phyloP scores from a whole-genome alignment of 805 yeast species.

The Starmerella stellata region DNA sequence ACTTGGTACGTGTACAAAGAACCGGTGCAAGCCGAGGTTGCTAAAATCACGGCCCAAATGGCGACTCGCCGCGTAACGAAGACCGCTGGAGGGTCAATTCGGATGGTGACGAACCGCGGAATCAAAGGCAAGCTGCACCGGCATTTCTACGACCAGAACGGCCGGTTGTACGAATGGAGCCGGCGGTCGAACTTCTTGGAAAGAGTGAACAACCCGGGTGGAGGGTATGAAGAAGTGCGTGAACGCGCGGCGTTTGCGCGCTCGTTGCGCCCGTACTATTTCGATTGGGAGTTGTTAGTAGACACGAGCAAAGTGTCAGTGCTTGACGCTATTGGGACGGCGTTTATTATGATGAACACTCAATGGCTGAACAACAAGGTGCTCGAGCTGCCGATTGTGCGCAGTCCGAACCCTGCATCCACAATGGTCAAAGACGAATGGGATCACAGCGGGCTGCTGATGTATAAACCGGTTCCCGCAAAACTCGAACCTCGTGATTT shows the following conservation, averaged over 20 bases:
- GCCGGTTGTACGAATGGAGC: conserved; percentile 39
- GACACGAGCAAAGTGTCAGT: conserved; percentile 31
- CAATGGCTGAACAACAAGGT: conserved; percentile 34
- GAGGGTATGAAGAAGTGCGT: conserved; percentile 37
- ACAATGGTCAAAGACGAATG: neutral
- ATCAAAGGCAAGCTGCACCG: conserved; percentile 20
- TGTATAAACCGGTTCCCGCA: neutral
- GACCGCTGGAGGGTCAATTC: conserved; percentile 27
- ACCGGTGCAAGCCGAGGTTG: conserved; percentile 32
- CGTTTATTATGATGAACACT: conserved; percentile 44
- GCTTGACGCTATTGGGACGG: conserved; percentile 42
- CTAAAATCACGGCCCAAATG: conserved; percentile 35
- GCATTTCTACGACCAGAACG: conserved; percentile 35
- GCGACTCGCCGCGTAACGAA: conserved; percentile 29
- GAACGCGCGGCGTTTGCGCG: conserved; percentile 38
- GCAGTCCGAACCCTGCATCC: neutral
- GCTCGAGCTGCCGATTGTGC: neutral
- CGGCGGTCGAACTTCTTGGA: conserved; percentile 36
- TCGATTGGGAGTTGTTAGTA: conserved; percentile 40
- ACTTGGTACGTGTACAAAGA: conserved; percentile 34
- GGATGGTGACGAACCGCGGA: conserved; percentile 27
- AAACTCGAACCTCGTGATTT: conserved; percentile 6
- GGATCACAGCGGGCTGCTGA: conserved; percentile 2
- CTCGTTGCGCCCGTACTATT: conserved; percentile 38
- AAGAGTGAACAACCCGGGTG: conserved; percentile 36